Evolutionary conservation across 2,329 filamentous ascomycete species (phyloP).

Genomic region (Cercospora sojina): DNA sequence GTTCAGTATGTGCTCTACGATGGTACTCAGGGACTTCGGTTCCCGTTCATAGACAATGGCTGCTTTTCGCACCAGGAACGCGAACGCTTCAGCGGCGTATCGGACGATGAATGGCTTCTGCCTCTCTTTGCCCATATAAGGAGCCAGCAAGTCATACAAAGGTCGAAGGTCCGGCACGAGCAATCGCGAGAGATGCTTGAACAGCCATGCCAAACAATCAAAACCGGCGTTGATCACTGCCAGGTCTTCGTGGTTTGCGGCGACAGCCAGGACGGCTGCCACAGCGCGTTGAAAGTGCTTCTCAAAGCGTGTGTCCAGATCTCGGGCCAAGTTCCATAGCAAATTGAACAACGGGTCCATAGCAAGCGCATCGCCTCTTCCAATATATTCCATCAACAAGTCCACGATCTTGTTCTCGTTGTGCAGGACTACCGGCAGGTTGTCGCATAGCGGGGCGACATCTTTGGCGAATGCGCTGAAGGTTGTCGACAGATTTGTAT

Average conservation of each 20-base stretch:
- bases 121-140: constrained; percentile 76
- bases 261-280: constrained; percentile 72
- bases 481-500: constrained; percentile 81
- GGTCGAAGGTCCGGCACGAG: constrained; percentile 82
- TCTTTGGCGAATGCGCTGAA: constrained; percentile 77
- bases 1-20: constrained; percentile 70
- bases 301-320: constrained; percentile 83
- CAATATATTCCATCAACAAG: constrained; percentile 71
- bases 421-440: constrained; percentile 85
- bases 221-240: constrained; percentile 98
- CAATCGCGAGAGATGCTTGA: constrained; percentile 92
- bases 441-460: constrained; percentile 78
- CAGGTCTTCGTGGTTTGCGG: constrained; percentile 67
- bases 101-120: constrained; percentile 85
- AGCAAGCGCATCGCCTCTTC: constrained; percentile 72
- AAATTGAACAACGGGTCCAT: constrained; percentile 84
- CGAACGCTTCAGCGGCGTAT: constrained; percentile 92
- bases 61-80: constrained; percentile 88
- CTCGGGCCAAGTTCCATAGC: constrained; percentile 91
- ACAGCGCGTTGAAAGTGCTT: constrained; percentile 79
- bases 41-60: constrained; percentile 75
- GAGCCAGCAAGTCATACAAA: constrained; percentile 77
- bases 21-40: constrained; percentile 62
- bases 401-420: constrained; percentile 84
- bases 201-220: constrained; percentile 86